Percentiles rank a stretch among this genome's conserved stretches.
phyloP scores from a whole-genome alignment of 108 stramenopile species.

The Nitzschia sp. region DNA sequence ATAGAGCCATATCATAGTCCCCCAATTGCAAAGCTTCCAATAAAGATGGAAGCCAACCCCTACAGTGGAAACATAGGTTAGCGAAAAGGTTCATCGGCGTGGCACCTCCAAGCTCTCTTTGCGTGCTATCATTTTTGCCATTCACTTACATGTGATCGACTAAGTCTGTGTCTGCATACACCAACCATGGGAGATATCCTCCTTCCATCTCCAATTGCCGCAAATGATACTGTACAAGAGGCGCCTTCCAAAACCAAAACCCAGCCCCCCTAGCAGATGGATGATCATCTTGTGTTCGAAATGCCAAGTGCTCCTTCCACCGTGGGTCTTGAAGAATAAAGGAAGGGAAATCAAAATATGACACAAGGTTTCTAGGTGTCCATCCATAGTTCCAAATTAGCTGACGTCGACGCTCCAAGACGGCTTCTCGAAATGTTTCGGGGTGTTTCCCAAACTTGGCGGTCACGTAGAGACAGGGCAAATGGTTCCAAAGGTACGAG shows the following conservation, averaged over 20 bases:
- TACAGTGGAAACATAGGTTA: not conserved
- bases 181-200: not conserved
- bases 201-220: not conserved
- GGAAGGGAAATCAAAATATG: not conserved
- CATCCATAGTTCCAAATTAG: not conserved
- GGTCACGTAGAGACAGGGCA: not conserved
- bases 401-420: not conserved
- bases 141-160: constrained; percentile 2
- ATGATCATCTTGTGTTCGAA: not conserved
- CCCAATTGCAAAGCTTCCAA: not conserved
- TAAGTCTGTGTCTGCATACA: not conserved
- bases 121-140: too few relatives aligned
- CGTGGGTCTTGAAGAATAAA: not conserved
- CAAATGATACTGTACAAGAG: not conserved
- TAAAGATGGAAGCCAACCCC: not conserved
- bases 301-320: not conserved
- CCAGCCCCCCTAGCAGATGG: not conserved
- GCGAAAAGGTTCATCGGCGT: not conserved
- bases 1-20: not conserved
- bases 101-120: not conserved
- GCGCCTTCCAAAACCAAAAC: not conserved
- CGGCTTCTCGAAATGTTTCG: not conserved
- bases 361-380: not conserved
- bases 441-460: not conserved
- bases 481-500: not conserved